Base-by-base conservation (phyloP, 805 yeast species). In the Kuraishia capsulata region DNA sequence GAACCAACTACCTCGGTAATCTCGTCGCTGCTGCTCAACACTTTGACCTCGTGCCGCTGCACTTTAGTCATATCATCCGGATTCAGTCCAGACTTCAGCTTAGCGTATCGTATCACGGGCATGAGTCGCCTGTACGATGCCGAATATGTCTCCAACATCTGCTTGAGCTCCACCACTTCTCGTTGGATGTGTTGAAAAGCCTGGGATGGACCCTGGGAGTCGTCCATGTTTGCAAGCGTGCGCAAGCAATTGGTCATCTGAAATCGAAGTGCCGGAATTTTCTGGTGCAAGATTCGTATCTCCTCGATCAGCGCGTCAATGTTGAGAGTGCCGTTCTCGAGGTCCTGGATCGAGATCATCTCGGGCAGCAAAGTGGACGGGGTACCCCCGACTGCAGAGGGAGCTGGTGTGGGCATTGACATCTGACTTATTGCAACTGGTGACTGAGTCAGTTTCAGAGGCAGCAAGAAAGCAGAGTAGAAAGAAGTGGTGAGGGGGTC, bases 61-160 rank as follows among this genome's bases (percentile, higher is more conserved):
- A 57, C 44, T 39, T 49, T 54, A n/a, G 65, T 59, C n/a, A 58
- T 53, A 10, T 59, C 65, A 44, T 71, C 76, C 3, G 69, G 76
- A 31, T 67, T 72, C 40, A 69, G 62, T 0, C 78, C 78, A 36
- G 66, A 54, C 42, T 67, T 69, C 24, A 68, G 62, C 48, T 72
- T 76, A 1, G 77, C 62, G 43, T 69, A 61, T 44, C 72, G 61
- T 32, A 73, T 67, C 31, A 73, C 61, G 3, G 80, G 78, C 2
- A 71, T 52, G 14, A 73, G 52, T 40, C 65, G 56, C 37, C 62
- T 67, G 49, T 71, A 73, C 37, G 67, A 59, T 4, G 47, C 54
- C 43, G 67, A 62, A 42, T 71, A 73, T 3, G 60, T 62, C 23
- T 61, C 61, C 33, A 73, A 67, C 38, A 61, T 57, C 11, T 40